Percentiles rank a stretch among this genome's conserved stretches.
phyloP scores from a whole-genome alignment of 225 moss, liverwort and hornwort genomes.

The Polytrichum formosum region DNA sequence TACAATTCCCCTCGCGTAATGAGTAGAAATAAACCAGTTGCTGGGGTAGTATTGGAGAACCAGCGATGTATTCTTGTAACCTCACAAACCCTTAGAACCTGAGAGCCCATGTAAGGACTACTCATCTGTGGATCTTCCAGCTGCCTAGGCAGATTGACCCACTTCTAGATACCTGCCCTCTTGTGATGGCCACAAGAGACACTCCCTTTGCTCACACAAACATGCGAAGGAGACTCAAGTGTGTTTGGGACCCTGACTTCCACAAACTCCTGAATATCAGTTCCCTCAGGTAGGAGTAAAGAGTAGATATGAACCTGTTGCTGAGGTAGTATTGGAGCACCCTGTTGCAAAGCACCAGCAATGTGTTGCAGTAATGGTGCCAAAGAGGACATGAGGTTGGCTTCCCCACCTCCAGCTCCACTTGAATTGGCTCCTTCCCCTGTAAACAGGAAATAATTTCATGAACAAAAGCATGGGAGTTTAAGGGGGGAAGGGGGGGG shows the following conservation, averaged over 20 bases:
- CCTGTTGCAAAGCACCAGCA: slow-evolving; percentile 64
- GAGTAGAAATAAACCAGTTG: slow-evolving; percentile 44
- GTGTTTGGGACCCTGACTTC: no score
- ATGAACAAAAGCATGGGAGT: no score
- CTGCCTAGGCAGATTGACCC: no score
- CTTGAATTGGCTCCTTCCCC: slow-evolving; percentile 36
- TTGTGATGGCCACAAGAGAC: no score
- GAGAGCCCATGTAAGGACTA: no score
- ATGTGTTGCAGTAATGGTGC: slow-evolving; percentile 86
- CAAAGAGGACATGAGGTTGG: slow-evolving; percentile 59
- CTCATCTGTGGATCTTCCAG: no score
- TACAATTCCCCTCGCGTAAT: slow-evolving; percentile 2
- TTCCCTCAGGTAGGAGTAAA: slow-evolving; percentile 9
- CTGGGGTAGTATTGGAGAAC: slow-evolving; percentile 38
- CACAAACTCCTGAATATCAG: neutral
- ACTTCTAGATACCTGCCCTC: no score
- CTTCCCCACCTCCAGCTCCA: slow-evolving; percentile 34
- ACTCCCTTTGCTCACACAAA: no score
- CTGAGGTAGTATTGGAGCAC: slow-evolving; percentile 39
- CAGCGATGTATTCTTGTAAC: slow-evolving; percentile 69
- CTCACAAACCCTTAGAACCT: slow-evolving; percentile 14
- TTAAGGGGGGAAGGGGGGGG: no score
- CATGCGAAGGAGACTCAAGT: no score
- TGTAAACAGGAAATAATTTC: neutral
- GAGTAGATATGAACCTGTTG: slow-evolving; percentile 46